Conservation (phyloP, 2,329 filamentous ascomycete genomes). For the Fusarium sublunatum region DNA sequence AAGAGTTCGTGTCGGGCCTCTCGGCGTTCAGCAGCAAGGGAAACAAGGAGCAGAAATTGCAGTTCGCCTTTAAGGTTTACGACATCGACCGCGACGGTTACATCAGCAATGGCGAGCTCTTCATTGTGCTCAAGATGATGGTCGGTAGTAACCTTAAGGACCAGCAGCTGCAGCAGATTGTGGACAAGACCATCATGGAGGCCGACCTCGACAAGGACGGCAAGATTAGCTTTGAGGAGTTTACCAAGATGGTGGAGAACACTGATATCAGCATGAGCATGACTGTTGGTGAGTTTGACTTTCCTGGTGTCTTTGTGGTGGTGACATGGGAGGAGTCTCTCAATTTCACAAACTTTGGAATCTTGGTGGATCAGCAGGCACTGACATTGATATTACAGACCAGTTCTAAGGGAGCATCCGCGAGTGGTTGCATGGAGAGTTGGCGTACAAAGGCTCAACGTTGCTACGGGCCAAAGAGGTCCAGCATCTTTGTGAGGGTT, state of each 20-base stretch:
- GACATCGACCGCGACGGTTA: constrained; percentile 98
- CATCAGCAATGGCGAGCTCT: constrained; percentile 98
- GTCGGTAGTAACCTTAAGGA: constrained; percentile 99
- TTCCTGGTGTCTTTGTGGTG: neutral
- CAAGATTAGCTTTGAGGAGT: constrained; percentile 99
- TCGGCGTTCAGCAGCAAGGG: constrained; percentile 97
- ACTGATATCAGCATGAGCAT: constrained; percentile 83
- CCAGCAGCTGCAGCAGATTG: constrained; percentile 98
- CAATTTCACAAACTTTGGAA: neutral
- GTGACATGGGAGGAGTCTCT: neutral
- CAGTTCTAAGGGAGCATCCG: constrained; percentile 35
- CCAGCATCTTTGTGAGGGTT: constrained; percentile 1
- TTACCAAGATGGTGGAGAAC: constrained; percentile 98
- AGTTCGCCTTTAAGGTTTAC: constrained; percentile 99
- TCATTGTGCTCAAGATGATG: constrained; percentile 99
- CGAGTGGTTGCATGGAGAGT: constrained; percentile 10
- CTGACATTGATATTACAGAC: constrained; percentile 32
- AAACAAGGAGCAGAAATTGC: constrained; percentile 98
- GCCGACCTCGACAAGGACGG: constrained; percentile 95
- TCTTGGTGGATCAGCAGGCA: neutral
- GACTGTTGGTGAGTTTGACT: constrained; percentile 69
- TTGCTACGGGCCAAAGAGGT: constrained; percentile 8
- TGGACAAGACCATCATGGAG: constrained; percentile 99
- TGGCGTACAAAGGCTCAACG: constrained; percentile 5
- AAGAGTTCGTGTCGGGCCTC: constrained; percentile 96